A percentile compares a stretch with the other conserved stretches of the same genome.
phyloP scores from a whole-genome alignment of 2,329 filamentous ascomycete species.

The Fusarium dimerum region DNA sequence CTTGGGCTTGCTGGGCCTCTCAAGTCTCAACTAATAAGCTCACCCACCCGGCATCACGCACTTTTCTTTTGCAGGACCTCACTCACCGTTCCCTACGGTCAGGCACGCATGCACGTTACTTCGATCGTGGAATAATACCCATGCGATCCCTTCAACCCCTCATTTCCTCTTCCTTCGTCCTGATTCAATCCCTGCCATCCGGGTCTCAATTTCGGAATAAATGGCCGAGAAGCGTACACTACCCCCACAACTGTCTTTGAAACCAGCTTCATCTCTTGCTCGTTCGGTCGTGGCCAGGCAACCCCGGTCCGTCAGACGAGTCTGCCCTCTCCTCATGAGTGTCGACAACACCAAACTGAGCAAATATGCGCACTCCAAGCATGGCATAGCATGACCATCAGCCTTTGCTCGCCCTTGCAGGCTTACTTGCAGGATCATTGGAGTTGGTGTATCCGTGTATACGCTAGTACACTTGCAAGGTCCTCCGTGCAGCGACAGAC shows the following conservation, averaged over 20 bases:
- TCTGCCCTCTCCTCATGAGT: slow-evolving; percentile 22
- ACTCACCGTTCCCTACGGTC: slow-evolving; percentile 17
- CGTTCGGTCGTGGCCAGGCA: slow-evolving; percentile 20
- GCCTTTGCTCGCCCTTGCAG: slow-evolving; percentile 11
- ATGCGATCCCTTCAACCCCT: not conserved
- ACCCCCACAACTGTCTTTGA: slow-evolving; percentile 28
- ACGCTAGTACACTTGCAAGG: slow-evolving; percentile 8
- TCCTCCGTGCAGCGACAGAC: slow-evolving; percentile 8
- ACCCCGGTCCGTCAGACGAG: slow-evolving; percentile 23
- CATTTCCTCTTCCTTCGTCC: not conserved
- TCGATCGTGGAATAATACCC: slow-evolving; percentile 2
- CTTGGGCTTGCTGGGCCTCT: not conserved
- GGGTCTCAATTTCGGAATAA: slow-evolving; percentile 25
- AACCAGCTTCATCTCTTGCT: slow-evolving; percentile 28
- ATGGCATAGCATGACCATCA: slow-evolving; percentile 21
- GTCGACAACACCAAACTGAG: slow-evolving; percentile 24
- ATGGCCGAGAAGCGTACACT: slow-evolving; percentile 14
- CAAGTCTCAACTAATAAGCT: not conserved
- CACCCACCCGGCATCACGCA: slow-evolving; percentile 20
- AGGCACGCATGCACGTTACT: not conserved
- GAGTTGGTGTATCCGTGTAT: slow-evolving; percentile 8
- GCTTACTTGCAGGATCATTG: slow-evolving; percentile 18
- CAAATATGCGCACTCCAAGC: slow-evolving; percentile 17
- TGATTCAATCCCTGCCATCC: slow-evolving; percentile 11
- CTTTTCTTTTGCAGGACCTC: not conserved